Conservation (phyloP, 2,329 filamentous ascomycete genomes). For the Alternaria sp. region DNA sequence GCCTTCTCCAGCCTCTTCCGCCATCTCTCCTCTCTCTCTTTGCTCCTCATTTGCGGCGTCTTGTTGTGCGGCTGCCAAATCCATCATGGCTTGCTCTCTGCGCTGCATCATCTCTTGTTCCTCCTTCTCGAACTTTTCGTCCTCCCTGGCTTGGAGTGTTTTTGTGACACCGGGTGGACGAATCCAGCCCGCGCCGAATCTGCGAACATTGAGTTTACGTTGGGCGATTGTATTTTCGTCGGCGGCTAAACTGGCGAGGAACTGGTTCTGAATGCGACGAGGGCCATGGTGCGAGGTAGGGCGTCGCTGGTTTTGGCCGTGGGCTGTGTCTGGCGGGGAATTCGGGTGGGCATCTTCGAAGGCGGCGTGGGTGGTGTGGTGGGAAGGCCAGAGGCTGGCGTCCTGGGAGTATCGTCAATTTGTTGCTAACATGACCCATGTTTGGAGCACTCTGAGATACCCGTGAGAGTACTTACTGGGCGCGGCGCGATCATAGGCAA, state of each 20-base stretch:
- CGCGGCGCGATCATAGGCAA: conserved; percentile 27
- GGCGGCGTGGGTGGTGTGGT: conserved; percentile 24
- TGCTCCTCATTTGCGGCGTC: conserved; percentile 46
- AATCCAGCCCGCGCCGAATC: conserved; percentile 90
- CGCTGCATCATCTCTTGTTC: conserved; percentile 80
- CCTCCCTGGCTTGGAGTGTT: conserved; percentile 86
- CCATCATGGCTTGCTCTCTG: conserved; percentile 72
- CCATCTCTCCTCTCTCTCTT: conserved; percentile 51
- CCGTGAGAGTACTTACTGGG: conserved; percentile 14
- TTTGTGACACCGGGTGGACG: conserved; percentile 87
- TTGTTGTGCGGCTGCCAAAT: conserved; percentile 69
- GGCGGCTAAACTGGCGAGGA: conserved; percentile 71
- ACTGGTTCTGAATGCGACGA: conserved; percentile 22
- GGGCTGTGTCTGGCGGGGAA: conserved; percentile 24
- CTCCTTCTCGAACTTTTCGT: conserved; percentile 86
- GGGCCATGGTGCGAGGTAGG: conserved; percentile 25
- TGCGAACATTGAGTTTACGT: conserved; percentile 80
- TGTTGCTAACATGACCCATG: background rate
- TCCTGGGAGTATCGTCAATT: conserved; percentile 29
- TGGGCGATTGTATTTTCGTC: conserved; percentile 80
- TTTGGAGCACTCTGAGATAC: background rate
- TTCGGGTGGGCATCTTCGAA: conserved; percentile 25
- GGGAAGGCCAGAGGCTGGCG: conserved; percentile 40
- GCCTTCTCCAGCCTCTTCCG: conserved; percentile 34
- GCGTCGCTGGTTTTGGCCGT: conserved; percentile 23